Percentiles rank a stretch among this genome's conserved stretches.
Conservation (phyloP, 805 yeast genomes). For the Kazachstania bromeliacearum region DNA sequence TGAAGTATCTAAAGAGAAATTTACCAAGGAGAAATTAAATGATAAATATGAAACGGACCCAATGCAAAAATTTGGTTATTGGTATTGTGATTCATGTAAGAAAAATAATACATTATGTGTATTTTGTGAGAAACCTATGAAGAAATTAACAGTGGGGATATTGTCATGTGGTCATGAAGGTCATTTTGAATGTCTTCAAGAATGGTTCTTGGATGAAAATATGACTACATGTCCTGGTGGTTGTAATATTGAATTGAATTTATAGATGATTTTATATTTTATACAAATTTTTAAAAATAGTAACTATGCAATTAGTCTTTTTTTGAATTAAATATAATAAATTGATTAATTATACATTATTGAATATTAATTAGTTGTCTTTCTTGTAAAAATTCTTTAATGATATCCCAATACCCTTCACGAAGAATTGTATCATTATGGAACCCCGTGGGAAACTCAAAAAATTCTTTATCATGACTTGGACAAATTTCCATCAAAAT, state of each 20-base stretch:
- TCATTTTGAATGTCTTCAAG: conserved; percentile 68
- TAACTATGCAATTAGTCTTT: no score
- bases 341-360: not conserved
- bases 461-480: conserved; percentile 41
- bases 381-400: conserved; percentile 44
- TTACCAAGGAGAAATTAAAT: conserved; percentile 15
- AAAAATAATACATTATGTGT: conserved; percentile 58
- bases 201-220: conserved; percentile 62
- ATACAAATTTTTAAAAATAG: no score
- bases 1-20: conserved; percentile 41
- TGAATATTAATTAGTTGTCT: conserved; percentile 12
- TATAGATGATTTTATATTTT: no score
- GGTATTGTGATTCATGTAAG: conserved; percentile 77
- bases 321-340: no score
- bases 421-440: conserved; percentile 80
- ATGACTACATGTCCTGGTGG: conserved; percentile 77
- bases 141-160: conserved; percentile 53
- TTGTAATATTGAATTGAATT: conserved; percentile 21
- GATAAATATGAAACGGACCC: conserved; percentile 26
- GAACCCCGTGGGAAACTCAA: conserved; percentile 46
- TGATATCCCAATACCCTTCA: conserved; percentile 65
- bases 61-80: conserved; percentile 48
- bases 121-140: conserved; percentile 67
- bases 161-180: conserved; percentile 80
- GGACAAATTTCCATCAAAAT: conserved; percentile 44